Base-by-base conservation (phyloP, 257 asterid genomes). In the Plantago elongata region DNA sequence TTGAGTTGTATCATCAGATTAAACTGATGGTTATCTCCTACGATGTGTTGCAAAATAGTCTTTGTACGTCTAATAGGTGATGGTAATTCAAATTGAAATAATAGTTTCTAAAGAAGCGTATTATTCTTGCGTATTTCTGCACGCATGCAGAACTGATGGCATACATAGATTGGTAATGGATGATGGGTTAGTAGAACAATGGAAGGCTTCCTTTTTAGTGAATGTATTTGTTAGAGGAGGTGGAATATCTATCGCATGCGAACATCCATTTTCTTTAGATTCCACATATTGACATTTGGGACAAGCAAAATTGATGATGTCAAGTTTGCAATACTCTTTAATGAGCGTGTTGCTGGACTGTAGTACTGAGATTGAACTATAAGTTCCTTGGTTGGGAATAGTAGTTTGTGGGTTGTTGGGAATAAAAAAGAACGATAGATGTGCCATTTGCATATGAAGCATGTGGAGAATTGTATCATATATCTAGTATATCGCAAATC, bases 1-100 rank as follows among this genome's bases (percentile, higher is more conserved):
- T 13, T 52, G 43, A 64, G 60, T 29, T 52, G 34, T 43, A 59
- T 47, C 47, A 9, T 51, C 29, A 44, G 11, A 58, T 54, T 69
- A 44, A 57, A 59, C 42, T 27, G 46, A 45, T 54, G 13, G 56
- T 45, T 11, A 38, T n/a, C 40, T 27, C 37, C 62, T 38, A 48
- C 54, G 47, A 37, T 64, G 4, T 51, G 22, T 45, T 16, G 52
- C 43, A 11, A 12, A 12, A 1, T 56, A 34, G 46, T 56, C 51
- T 47, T 47, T 11, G 9, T 47, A 1, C 13, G n/a, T 13, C 7
- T 3, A 12, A 15, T 11, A 15, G 51, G 15, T 45, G 49, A 10
- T 45, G 12, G 12, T 45, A 13, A 13, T 45, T 5, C 2, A 2
- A 2, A 12, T 47, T 12, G 51, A 1, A 7, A 10, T 47, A 2